Base-by-base conservation (phyloP, 2,329 filamentous ascomycete genomes). In the Calonectria pauciramosa region DNA sequence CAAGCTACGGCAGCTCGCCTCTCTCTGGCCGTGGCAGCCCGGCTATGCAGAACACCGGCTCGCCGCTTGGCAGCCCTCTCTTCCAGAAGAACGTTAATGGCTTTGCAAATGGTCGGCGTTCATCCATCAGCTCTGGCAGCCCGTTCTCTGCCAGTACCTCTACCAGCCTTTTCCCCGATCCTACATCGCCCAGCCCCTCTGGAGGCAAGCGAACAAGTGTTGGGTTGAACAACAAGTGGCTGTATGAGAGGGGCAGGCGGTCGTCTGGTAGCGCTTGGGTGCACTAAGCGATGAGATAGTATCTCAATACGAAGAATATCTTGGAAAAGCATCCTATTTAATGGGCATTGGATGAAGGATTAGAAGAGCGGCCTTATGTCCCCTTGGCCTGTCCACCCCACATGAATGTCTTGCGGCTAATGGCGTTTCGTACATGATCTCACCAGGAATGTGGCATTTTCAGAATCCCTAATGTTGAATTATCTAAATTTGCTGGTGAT, bases 171-270 rank as follows among this genome's bases (percentile, higher is more conserved):
- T 91, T 92, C 76, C 84, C 88, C 26, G 91, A 91, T n/a, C 92
- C 93, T 1, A 89, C 90, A 18, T 93, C 93, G 23, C 94, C 94
- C 1, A 96, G 93, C 77, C 94, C 95, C 0, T 86, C 86, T 8
- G 86, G 88, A 8, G 89, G 90, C 47, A 95, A 94, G 86, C 90
- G 92, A 71, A 93, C 93, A 52, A 96, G 92, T 78, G 92, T 97
- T 68, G 92, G 93, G 0, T 82, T 98, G 82, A 98, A 96, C 85
- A 98, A 93, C 87, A 98, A 97, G 86, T 99, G 96, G 96, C 85
- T 98, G 74, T 99, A 98, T 82, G 95, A 98, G 85, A 95, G 93
- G 86, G 94, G 94, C 80, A 87, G 92, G 83, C 83, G 92, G 83
- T 86, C 90, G 78, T 88, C 89, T 67, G 84, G 87, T 14, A 88